A percentile compares a stretch with the other conserved stretches of the same genome.
phyloP scores from a whole-genome alignment of 2,329 filamentous ascomycete species.

The Venturia carpophila region DNA sequence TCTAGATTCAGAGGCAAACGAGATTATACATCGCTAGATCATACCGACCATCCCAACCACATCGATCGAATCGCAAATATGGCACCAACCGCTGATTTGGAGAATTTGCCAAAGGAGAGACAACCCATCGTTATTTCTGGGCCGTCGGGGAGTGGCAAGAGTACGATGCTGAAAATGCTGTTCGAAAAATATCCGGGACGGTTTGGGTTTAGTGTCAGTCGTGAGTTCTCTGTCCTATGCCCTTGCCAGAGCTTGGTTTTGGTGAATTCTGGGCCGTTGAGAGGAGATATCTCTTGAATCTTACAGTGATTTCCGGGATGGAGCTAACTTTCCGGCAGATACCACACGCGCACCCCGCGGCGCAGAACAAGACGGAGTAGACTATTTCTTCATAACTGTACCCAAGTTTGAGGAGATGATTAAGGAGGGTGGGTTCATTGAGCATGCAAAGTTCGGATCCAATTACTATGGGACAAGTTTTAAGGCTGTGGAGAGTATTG shows the following conservation, averaged over 20 bases:
- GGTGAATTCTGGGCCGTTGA: neutral
- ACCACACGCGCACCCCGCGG: conserved; percentile 72
- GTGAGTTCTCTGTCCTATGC: conserved; percentile 16
- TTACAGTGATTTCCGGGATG: neutral
- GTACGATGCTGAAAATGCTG: conserved; percentile 66
- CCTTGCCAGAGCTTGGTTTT: no score
- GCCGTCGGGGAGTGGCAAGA: conserved; percentile 73
- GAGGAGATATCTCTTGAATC: neutral
- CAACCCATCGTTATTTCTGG: conserved; percentile 68
- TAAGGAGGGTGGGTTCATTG: conserved; percentile 66
- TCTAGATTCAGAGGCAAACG: neutral
- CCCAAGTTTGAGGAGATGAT: conserved; percentile 61
- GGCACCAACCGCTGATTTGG: conserved; percentile 5
- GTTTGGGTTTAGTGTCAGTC: conserved; percentile 53
- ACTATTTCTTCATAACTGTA: conserved; percentile 74
- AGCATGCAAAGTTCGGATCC: conserved; percentile 76
- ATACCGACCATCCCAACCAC: neutral
- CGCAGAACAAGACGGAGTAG: conserved; percentile 65
- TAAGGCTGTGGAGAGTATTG: conserved; percentile 67
- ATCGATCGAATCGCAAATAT: neutral
- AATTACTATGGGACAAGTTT: conserved; percentile 85
- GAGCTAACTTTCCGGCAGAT: conserved; percentile 40
- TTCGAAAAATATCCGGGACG: conserved; percentile 58
- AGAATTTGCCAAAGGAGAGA: conserved; percentile 28
- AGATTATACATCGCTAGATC: neutral